Percentiles rank a stretch among this genome's conserved stretches.
Conservation (phyloP, 495 filamentous ascomycete genomes). For the Aspergillus hancockii region DNA sequence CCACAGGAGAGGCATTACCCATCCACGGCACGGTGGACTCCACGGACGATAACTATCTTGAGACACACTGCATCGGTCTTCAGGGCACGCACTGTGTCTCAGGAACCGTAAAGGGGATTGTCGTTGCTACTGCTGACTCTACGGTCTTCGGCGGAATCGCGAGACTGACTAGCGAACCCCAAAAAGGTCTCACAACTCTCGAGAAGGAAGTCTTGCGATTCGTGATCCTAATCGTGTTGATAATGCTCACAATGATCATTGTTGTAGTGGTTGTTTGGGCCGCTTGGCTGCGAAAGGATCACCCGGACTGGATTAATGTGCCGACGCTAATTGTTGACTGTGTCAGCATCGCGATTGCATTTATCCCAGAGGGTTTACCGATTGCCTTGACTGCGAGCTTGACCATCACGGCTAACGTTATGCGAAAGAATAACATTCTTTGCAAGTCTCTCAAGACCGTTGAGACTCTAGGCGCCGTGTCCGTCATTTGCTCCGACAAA, state of each 20-base stretch:
- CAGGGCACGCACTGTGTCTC: constrained; percentile 66
- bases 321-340: constrained; percentile 62
- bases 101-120: constrained; percentile 58
- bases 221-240: constrained; percentile 57
- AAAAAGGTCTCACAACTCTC: constrained; percentile 57
- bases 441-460: constrained; percentile 69
- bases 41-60: constrained; percentile 69
- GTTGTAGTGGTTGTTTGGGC: constrained; percentile 62
- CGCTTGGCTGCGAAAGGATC: constrained; percentile 55
- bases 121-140: constrained; percentile 57
- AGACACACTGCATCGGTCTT: constrained; percentile 68
- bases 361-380: constrained; percentile 69
- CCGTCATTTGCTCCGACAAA: constrained; percentile 69
- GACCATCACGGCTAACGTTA: constrained; percentile 59
- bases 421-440: constrained; percentile 63
- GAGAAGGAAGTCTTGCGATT: constrained; percentile 67
- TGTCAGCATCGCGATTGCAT: constrained; percentile 66
- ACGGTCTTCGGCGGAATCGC: constrained; percentile 69
- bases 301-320: constrained; percentile 67
- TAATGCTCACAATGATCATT: constrained; percentile 56
- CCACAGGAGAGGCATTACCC: constrained; percentile 57
- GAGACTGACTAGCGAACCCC: constrained; percentile 59
- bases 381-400: constrained; percentile 60
- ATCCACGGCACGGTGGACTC: constrained; percentile 55
- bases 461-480: constrained; percentile 68